These are phyloP conservation scores for Pythium coloratum DNA, from an alignment of 352 stramenopile species.

Conservation along the genomic window DNA sequence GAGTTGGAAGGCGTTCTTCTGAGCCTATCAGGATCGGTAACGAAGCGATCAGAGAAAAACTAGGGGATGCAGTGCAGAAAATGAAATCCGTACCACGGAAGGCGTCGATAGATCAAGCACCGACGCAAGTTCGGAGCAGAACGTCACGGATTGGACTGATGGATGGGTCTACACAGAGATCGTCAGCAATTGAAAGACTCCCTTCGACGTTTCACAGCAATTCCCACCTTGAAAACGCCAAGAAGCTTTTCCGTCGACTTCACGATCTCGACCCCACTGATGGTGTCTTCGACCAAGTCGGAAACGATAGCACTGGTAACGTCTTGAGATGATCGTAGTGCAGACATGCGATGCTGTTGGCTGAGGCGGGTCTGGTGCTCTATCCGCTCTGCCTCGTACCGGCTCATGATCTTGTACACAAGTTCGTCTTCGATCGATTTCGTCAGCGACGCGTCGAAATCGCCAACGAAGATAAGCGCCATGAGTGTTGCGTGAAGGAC, in stretches of 20 bases:
- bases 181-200: not conserved
- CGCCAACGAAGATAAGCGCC: constrained; percentile 73
- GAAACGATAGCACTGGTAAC: constrained; percentile 45
- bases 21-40: constrained; percentile 34
- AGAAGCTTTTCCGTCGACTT: constrained; percentile 66
- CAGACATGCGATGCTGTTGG: constrained; percentile 9
- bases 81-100: constrained; percentile 27
- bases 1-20: constrained; percentile 73
- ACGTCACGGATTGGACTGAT: constrained; percentile 68
- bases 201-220: not conserved
- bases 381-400: constrained; percentile 51
- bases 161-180: constrained; percentile 44
- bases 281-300: constrained; percentile 61
- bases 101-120: constrained; percentile 40
- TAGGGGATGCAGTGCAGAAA: not conserved
- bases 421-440: constrained; percentile 74
- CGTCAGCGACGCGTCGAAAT: constrained; percentile 63
- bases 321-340: constrained; percentile 21
- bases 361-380: constrained; percentile 20
- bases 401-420: constrained; percentile 70
- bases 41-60: not conserved
- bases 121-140: constrained; percentile 52
- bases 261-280: constrained; percentile 61
- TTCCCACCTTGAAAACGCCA: constrained; percentile 70
- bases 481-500: constrained; percentile 73